Conservation (phyloP, 306 rosid species). For the Medicago arabica region DNA sequence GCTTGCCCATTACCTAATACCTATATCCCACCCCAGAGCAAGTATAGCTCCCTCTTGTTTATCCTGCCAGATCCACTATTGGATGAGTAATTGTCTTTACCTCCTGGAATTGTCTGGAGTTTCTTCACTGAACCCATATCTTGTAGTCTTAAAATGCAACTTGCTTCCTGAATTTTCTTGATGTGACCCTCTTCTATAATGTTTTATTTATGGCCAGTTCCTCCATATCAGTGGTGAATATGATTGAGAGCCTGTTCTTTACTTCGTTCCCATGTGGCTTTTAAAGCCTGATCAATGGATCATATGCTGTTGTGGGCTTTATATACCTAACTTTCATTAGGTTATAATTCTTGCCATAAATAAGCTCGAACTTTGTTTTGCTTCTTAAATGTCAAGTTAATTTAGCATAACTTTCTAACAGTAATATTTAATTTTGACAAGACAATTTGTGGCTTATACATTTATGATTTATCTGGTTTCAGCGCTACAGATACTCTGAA, state of each 20-base stretch:
- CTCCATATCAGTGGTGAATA: neutral
- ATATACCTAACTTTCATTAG: constrained; percentile 24
- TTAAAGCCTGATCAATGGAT: constrained; percentile 13
- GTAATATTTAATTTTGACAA: constrained; percentile 24
- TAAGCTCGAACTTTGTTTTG: constrained; percentile 18
- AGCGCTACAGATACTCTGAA: constrained; percentile 83
- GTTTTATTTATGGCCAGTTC: constrained; percentile 25
- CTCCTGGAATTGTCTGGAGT: constrained; percentile 1
- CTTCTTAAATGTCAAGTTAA: constrained; percentile 31
- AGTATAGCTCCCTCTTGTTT: constrained; percentile 3
- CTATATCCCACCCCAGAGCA: neutral
- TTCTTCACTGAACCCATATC: neutral
- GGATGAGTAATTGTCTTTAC: neutral
- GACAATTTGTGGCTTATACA: constrained; percentile 29
- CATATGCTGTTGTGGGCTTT: constrained; percentile 11
- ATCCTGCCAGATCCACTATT: neutral
- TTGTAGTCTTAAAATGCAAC: constrained; percentile 17
- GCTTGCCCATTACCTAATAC: constrained; percentile 3
- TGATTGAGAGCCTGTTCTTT: constrained; percentile 2
- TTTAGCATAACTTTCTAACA: constrained; percentile 11
- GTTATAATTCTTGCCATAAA: constrained; percentile 28
- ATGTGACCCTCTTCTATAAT: constrained; percentile 4
- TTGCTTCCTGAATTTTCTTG: constrained; percentile 34
- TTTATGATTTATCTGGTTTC: constrained; percentile 48
- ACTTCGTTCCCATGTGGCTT: neutral